phyloP scores from a whole-genome alignment of 495 filamentous ascomycete genomes.

The Chaetomium cochliodes region DNA sequence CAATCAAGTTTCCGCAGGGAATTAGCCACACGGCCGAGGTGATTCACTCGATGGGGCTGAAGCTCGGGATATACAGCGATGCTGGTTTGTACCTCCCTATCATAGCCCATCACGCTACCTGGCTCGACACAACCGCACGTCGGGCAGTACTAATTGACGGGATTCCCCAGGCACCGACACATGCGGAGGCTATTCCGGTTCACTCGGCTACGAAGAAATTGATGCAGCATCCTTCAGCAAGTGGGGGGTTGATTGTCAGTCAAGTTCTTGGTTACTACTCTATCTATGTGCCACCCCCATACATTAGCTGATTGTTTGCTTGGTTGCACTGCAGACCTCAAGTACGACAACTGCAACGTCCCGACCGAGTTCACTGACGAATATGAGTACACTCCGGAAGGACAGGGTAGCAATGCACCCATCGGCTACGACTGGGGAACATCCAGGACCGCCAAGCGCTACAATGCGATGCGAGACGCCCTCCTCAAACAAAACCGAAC shows the following conservation, averaged over 20 bases:
- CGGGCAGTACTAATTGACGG: not conserved
- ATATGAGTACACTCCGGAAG: not conserved
- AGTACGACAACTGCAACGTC: constrained; percentile 6
- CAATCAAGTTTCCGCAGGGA: not conserved
- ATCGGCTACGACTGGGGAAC: not conserved
- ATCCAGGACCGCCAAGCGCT: not conserved
- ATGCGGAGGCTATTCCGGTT: not conserved
- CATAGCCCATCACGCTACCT: too few relatives aligned
- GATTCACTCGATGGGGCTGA: not conserved
- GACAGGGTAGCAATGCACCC: not conserved
- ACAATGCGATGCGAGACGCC: not conserved
- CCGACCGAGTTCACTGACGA: not conserved
- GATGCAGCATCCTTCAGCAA: not conserved
- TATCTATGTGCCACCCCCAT: too few relatives aligned
- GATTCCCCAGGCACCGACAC: not conserved
- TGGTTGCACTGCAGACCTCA: not conserved
- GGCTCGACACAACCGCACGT: too few relatives aligned
- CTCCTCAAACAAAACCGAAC: not conserved
- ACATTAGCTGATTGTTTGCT: too few relatives aligned
- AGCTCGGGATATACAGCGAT: not conserved
- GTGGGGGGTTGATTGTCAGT: constrained; percentile 5
- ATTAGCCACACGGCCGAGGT: not conserved
- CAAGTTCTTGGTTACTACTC: too few relatives aligned
- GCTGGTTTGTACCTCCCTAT: not conserved
- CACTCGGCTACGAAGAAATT: not conserved